phyloP scores from a whole-genome alignment of 306 rosid species.

The Pyrus betulifolia region DNA sequence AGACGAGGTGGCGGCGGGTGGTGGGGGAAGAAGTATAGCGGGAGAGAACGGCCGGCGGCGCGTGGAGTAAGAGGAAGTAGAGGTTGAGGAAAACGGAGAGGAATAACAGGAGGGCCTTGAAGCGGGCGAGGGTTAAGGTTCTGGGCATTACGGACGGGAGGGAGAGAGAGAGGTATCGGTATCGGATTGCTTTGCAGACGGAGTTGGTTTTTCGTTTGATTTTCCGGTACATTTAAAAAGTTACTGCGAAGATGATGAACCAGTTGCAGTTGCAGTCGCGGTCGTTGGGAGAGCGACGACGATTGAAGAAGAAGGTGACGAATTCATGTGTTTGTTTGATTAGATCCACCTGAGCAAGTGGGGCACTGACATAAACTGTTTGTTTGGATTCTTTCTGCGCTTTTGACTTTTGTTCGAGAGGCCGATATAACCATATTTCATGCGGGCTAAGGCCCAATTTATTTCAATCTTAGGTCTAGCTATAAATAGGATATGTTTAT shows the following conservation, averaged over 20 bases:
- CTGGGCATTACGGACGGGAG: slow-evolving; percentile 6
- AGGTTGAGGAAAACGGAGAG: slow-evolving; percentile 43
- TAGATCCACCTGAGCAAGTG: no score
- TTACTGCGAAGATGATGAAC: background rate
- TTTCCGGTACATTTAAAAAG: background rate
- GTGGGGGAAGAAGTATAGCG: slow-evolving; percentile 16
- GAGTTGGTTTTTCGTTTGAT: background rate
- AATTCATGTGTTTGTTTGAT: no score
- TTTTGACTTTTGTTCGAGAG: no score
- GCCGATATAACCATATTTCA: no score
- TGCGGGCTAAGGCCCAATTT: no score
- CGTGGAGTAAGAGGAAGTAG: slow-evolving; percentile 19
- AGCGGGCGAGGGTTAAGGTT: slow-evolving; percentile 11
- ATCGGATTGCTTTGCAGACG: background rate
- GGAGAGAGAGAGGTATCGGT: slow-evolving; percentile 6
- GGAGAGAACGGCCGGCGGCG: background rate
- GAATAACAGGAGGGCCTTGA: slow-evolving; percentile 35
- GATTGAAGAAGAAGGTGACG: background rate
- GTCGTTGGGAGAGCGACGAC: background rate
- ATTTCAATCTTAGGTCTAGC: no score
- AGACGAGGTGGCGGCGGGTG: slow-evolving; percentile 66
- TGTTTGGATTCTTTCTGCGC: no score
- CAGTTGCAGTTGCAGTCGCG: background rate
- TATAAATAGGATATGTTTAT: no score
- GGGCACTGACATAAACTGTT: no score